These are phyloP conservation scores for Trichoderma polysporum DNA, from an alignment of 2,329 filamentous ascomycete genomes.

Conservation along the genomic window DNA sequence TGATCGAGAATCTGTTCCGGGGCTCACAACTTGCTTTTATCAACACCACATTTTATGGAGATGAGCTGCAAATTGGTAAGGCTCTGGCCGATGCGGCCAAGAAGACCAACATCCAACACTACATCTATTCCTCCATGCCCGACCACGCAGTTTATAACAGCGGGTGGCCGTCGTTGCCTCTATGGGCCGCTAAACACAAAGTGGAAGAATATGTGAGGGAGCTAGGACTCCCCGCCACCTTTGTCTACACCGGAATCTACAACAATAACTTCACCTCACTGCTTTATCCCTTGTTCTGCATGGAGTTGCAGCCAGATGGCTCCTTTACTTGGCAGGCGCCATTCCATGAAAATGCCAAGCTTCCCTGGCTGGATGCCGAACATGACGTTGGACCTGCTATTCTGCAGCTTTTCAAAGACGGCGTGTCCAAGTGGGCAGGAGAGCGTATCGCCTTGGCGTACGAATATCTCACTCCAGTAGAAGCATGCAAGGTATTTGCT, in stretches of 20 bases:
- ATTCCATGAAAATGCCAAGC: slow-evolving; percentile 82
- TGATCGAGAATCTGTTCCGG: slow-evolving; percentile 77
- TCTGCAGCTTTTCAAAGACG: slow-evolving; percentile 93
- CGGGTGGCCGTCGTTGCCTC: slow-evolving; percentile 76
- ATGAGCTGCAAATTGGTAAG: slow-evolving; percentile 86
- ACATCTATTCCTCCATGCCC: slow-evolving; percentile 96
- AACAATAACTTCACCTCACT: slow-evolving; percentile 98
- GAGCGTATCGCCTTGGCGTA: slow-evolving; percentile 83
- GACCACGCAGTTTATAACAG: slow-evolving; percentile 81
- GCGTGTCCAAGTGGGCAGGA: slow-evolving; percentile 77
- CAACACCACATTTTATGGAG: slow-evolving; percentile 96
- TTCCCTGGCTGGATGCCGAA: slow-evolving; percentile 95
- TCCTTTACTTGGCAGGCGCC: slow-evolving; percentile 92
- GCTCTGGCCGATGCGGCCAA: slow-evolving; percentile 88
- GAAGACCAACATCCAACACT: slow-evolving; percentile 80
- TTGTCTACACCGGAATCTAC: slow-evolving; percentile 95
- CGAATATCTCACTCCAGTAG: slow-evolving; percentile 78
- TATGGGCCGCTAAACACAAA: slow-evolving; percentile 90
- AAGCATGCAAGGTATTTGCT: slow-evolving; percentile 79
- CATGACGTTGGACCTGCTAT: slow-evolving; percentile 93
- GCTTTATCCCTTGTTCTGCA: slow-evolving; percentile 90
- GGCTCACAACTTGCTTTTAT: slow-evolving; percentile 90
- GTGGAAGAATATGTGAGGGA: slow-evolving; percentile 89
- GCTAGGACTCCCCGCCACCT: slow-evolving; percentile 80
- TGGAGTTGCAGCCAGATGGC: slow-evolving; percentile 81